Evolutionary conservation across 176 grass and related monocot species (phyloP).

Genomic region (Oropetium thomaeum): DNA sequence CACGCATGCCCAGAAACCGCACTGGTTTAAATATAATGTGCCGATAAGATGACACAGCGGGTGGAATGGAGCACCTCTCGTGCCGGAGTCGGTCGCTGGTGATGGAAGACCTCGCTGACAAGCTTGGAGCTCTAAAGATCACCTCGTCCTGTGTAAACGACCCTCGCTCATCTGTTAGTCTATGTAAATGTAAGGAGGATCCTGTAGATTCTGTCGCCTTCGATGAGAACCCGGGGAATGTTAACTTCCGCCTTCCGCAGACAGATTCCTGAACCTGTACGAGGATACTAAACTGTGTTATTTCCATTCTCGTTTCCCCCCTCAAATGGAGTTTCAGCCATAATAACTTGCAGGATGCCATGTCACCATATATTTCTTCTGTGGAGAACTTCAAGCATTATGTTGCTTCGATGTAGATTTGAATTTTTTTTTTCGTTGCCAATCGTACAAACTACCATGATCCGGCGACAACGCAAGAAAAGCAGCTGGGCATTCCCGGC

Average conservation of each 20-base stretch:
- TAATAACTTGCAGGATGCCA: neutral
- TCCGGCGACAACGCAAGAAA: neutral
- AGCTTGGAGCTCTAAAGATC: neutral
- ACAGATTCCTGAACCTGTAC: neutral
- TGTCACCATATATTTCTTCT: neutral
- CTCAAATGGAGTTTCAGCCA: neutral
- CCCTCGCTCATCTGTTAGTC: neutral
- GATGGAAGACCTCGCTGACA: neutral
- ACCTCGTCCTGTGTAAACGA: neutral
- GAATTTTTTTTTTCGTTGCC: neutral
- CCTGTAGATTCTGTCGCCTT: neutral
- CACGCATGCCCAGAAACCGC: slow-evolving; percentile 6
- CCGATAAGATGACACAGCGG: slow-evolving; percentile 28
- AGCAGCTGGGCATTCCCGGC: neutral
- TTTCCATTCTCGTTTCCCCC: neutral
- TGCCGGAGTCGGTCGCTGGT: neutral
- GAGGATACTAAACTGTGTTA: neutral
- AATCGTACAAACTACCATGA: too few species aligned
- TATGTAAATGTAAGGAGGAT: neutral
- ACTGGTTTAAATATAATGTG: slow-evolving; percentile 2
- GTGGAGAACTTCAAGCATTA: neutral
- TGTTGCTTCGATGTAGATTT: neutral
- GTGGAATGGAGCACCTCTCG: neutral
- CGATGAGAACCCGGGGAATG: neutral
- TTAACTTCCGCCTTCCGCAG: neutral